A percentile compares a stretch with the other conserved stretches of the same genome.
Conservation (phyloP, 768 basidiomycete genomes). For the Amanita pseudoporphyria region DNA sequence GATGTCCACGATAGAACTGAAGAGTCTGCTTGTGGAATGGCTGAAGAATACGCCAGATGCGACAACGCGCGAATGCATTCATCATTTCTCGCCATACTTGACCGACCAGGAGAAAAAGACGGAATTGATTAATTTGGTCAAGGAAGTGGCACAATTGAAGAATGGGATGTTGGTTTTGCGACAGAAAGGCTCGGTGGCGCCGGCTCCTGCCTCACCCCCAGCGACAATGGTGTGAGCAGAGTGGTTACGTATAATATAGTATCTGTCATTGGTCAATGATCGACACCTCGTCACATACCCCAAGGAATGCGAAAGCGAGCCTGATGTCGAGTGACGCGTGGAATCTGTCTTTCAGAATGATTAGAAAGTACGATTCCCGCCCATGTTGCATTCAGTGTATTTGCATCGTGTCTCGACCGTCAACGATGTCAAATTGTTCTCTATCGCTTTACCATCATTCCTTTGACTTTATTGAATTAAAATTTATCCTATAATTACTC, state of each 20-base stretch:
- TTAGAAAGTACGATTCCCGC: too few species aligned
- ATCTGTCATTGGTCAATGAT: neutral
- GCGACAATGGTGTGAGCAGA: neutral
- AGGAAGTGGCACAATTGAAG: conserved; percentile 69
- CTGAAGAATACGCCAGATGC: conserved; percentile 58
- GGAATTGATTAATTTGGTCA: conserved; percentile 70
- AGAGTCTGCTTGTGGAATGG: conserved; percentile 68
- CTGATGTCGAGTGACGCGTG: too few species aligned
- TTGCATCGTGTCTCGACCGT: too few species aligned
- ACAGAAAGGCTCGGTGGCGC: conserved; percentile 26
- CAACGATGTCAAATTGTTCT: too few species aligned
- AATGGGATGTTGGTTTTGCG: conserved; percentile 53
- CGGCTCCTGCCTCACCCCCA: conserved; percentile 22
- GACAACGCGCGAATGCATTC: conserved; percentile 72
- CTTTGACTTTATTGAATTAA: too few species aligned
- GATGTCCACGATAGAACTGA: conserved; percentile 45
- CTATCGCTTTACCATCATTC: too few species aligned
- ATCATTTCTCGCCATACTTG: conserved; percentile 68
- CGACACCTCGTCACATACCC: too few species aligned
- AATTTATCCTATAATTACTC: too few species aligned
- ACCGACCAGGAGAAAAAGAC: conserved; percentile 60
- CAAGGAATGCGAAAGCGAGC: too few species aligned
- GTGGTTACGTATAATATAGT: neutral
- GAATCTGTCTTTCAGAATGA: too few species aligned
- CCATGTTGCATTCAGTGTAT: too few species aligned